Percentiles rank a stretch among this genome's conserved stretches.
Evolutionary conservation across 305 asterid species (phyloP).

Genomic region (Andrographis paniculata): DNA sequence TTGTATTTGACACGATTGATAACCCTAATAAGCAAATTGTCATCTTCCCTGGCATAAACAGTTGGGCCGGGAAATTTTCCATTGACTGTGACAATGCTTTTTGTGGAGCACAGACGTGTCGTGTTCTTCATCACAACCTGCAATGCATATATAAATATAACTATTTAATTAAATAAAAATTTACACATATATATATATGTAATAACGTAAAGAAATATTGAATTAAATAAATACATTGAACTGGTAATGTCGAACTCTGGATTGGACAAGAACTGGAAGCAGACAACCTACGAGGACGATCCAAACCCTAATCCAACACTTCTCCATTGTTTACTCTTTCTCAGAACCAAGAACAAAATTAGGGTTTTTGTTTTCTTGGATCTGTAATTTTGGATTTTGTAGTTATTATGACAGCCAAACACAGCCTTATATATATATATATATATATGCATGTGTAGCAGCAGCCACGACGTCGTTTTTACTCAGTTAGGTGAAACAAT

Average conservation of each 20-base stretch:
- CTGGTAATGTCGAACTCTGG: constrained; percentile 62
- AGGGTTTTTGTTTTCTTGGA: constrained; percentile 17
- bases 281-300: constrained; percentile 33
- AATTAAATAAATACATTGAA: constrained; percentile 62
- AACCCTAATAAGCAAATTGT: constrained; percentile 58
- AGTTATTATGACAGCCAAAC: constrained; percentile 33
- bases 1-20: constrained; percentile 79
- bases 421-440: constrained; percentile 34
- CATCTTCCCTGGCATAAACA: constrained; percentile 83
- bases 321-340: no score
- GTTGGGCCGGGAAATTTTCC: constrained; percentile 94
- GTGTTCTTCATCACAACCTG: constrained; percentile 76
- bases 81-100: constrained; percentile 67
- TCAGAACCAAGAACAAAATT: neutral
- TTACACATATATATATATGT: neutral
- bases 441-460: constrained; percentile 25
- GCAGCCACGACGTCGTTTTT: constrained; percentile 61
- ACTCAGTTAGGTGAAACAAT: constrained; percentile 61
- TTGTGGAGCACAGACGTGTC: constrained; percentile 62
- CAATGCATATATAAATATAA: neutral
- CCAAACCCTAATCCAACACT: constrained; percentile 27
- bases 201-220: no score
- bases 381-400: constrained; percentile 16
- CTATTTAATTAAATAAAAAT: neutral
- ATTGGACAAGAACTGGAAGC: constrained; percentile 37